phyloP scores from a whole-genome alignment of 78 protist species.

The Tieghemostelium lacteum region DNA sequence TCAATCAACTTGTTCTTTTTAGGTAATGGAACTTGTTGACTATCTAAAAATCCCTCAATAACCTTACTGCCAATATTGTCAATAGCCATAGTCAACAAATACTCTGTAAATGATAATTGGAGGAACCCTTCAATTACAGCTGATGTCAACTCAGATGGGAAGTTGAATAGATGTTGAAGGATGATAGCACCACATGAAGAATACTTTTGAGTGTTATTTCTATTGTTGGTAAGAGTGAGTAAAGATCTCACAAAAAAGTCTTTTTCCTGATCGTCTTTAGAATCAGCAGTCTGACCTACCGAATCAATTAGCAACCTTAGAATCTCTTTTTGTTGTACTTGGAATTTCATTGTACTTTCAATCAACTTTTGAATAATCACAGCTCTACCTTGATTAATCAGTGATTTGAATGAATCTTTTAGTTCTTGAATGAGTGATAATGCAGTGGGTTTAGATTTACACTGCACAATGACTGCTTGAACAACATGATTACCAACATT shows the following conservation, averaged over 20 bases:
- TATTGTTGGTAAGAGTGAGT: slow-evolving; percentile 12
- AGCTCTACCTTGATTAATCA: slow-evolving; percentile 35
- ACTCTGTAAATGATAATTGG: neutral
- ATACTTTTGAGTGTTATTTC: slow-evolving; percentile 7
- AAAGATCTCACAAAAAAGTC: slow-evolving; percentile 4
- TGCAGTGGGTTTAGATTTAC: neutral
- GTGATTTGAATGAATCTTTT: neutral
- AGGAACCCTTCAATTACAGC: slow-evolving; percentile 16
- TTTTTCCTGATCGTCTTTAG: neutral
- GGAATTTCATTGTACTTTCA: slow-evolving; percentile 9
- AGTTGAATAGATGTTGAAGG: slow-evolving; percentile 17
- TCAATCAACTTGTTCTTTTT: slow-evolving; percentile 23
- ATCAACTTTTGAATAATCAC: slow-evolving; percentile 29
- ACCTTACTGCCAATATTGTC: slow-evolving; percentile 47
- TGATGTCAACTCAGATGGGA: neutral
- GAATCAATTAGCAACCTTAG: slow-evolving; percentile 4
- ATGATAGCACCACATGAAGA: slow-evolving; percentile 50
- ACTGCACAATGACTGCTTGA: slow-evolving; percentile 17
- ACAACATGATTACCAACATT: slow-evolving; percentile 20
- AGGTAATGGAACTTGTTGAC: neutral
- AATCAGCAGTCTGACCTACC: slow-evolving; percentile 5
- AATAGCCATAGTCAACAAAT: neutral
- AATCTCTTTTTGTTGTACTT: slow-evolving; percentile 15
- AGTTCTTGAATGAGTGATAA: slow-evolving; percentile 3
- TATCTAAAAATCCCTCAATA: slow-evolving; percentile 36